Percentiles rank a stretch among this genome's conserved stretches.
These are phyloP conservation scores for Anisogramma anomala DNA, from an alignment of 2,329 filamentous ascomycete genomes.

Conservation along the genomic window DNA sequence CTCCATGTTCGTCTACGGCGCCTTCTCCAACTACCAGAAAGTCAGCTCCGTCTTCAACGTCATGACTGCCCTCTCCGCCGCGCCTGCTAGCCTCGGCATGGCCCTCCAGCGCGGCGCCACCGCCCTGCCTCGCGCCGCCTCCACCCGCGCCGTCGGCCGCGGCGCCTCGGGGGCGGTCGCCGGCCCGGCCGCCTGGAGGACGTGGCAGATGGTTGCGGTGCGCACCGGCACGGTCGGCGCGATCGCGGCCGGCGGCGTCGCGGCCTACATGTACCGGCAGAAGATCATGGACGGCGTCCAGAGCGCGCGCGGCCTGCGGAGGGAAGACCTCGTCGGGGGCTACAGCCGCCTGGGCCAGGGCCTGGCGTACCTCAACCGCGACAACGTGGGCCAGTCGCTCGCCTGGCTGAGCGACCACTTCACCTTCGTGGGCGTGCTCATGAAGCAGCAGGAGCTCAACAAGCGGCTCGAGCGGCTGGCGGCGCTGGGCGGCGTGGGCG, in stretches of 20 bases:
- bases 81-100: conserved; percentile 32
- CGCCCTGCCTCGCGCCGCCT: conserved; percentile 15
- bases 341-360: conserved; percentile 42
- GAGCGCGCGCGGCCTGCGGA: conserved; percentile 35
- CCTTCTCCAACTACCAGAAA: conserved; percentile 48
- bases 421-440: conserved; percentile 71
- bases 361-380: conserved; percentile 45
- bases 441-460: conserved; percentile 61
- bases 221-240: conserved; percentile 72
- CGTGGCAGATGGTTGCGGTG: conserved; percentile 57
- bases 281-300: conserved; percentile 44
- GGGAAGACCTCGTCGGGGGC: conserved; percentile 34
- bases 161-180: conserved; percentile 14
- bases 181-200: conserved; percentile 34
- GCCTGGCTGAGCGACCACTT: conserved; percentile 73
- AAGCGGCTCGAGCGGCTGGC: conserved; percentile 54
- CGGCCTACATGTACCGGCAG: conserved; percentile 67
- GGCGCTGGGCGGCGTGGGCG: conserved; percentile 50
- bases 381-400: conserved; percentile 55
- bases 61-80: conserved; percentile 42
- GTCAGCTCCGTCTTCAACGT: conserved; percentile 45
- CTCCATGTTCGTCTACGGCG: conserved; percentile 49
- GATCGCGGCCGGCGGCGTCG: conserved; percentile 68
- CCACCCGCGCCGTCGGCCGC: conserved; percentile 7
- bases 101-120: conserved; percentile 23